Evolutionary conservation across 2,329 filamentous ascomycete genomes (phyloP).

Genomic region (Graphium sp.): DNA sequence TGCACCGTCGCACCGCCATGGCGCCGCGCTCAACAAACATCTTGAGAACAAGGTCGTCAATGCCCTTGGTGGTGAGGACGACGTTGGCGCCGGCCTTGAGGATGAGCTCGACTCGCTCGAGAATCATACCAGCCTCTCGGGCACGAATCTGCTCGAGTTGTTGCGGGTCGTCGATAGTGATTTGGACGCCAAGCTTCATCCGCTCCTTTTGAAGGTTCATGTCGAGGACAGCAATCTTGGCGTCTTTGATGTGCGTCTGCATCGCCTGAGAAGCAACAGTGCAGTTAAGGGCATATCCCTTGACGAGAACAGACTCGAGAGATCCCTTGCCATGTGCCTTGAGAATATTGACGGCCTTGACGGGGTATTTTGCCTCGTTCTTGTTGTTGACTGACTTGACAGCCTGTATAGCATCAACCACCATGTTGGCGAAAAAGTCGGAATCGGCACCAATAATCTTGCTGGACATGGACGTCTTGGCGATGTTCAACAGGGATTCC

Average conservation of each 20-base stretch:
- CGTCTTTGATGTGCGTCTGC: conserved; percentile 80
- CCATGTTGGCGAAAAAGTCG: conserved; percentile 95
- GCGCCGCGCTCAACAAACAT: conserved; percentile 86
- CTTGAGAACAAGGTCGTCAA: conserved; percentile 91
- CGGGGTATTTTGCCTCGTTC: conserved; percentile 87
- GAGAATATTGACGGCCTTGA: conserved; percentile 97
- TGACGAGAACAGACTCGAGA: conserved; percentile 76
- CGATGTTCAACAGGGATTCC: conserved; percentile 85
- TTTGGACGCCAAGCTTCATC: conserved; percentile 98
- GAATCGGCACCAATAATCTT: conserved; percentile 96
- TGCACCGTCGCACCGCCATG: conserved; percentile 91
- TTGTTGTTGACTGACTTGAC: conserved; percentile 88
- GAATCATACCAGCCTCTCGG: conserved; percentile 79
- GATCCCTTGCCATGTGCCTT: conserved; percentile 95
- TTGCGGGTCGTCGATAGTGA: conserved; percentile 92
- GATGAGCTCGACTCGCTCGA: conserved; percentile 93
- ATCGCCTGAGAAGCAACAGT: conserved; percentile 97
- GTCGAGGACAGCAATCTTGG: conserved; percentile 91
- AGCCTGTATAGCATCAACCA: conserved; percentile 86
- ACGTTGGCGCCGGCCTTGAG: conserved; percentile 95
- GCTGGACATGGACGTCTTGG: conserved; percentile 97
- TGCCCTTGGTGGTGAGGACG: conserved; percentile 92
- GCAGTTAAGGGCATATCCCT: conserved; percentile 96
- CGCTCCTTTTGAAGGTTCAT: conserved; percentile 98
- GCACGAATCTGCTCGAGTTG: conserved; percentile 95